Evolutionary conservation across 169 alveolate genomes (phyloP), one percentile per base, ranked within the genome.

Genomic region (Cryptosporidium canis): DNA sequence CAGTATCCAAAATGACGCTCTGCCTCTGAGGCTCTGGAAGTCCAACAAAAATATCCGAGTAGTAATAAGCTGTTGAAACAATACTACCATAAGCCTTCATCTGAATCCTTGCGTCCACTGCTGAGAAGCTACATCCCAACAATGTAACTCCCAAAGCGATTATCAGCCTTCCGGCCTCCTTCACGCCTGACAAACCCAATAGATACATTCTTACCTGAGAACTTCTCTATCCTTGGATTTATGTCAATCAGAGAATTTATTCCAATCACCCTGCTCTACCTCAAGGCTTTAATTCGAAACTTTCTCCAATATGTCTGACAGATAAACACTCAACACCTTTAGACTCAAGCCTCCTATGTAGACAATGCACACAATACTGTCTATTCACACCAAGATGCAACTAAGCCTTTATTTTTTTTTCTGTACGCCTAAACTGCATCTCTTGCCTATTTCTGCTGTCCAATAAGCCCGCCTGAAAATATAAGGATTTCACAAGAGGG

Each of bases 61-160:
- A 77, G 37, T 56, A 77, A 44, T 77, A 77, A 33, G 87, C 87
- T 41, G 87, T 77, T 77, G 72, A 77, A 27, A 61, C 87, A 33
- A 77, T 39, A 58, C 87, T 77, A 14, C 87, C 87, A 77, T 77
- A 77, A n/a, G 72, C 87, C 72, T 77, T 77, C 51, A 77, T 77
- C 27, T 77, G 87, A 48, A 77, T 77, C 44, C 72, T 53, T 9
- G 66, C 55, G 9, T 14, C 51, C 4, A 41, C 45, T 27, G n/a
- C 8, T 39, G 71, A 55, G 33, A 31, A 39, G 55, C 12, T 21
- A 58, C 16, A 6, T 4, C 44, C 58, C 35, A 39, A 35, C 24
- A 77, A 8, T 24, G 58, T 18, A 53, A 37, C 37, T 14, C 61
- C 55, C 9, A 66, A 16, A 21, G 61, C 14, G 47, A 37, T 9